Conservation (phyloP, 2,329 filamentous ascomycete genomes). For the Capronia coronata region DNA sequence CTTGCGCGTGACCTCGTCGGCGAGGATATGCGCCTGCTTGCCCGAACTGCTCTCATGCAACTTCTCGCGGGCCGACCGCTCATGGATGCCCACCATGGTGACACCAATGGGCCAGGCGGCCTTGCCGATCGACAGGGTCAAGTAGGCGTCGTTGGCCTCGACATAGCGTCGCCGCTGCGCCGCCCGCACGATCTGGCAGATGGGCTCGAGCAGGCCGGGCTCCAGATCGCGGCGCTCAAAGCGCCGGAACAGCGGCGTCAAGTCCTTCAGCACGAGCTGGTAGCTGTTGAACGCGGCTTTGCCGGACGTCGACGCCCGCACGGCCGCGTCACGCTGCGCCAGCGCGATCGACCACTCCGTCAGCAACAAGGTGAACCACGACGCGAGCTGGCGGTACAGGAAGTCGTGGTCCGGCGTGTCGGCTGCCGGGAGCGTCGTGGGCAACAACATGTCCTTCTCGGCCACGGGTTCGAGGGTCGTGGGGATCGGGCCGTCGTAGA, state of each 20-base stretch:
- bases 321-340: constrained; percentile 49
- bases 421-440: constrained; percentile 53
- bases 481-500: constrained; percentile 71
- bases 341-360: constrained; percentile 78
- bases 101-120: constrained; percentile 98
- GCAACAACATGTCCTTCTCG: constrained; percentile 83
- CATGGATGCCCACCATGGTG: constrained; percentile 99
- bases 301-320: constrained; percentile 68
- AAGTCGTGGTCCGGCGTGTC: constrained; percentile 62
- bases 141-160: constrained; percentile 91
- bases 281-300: constrained; percentile 78
- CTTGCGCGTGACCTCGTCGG: constrained; percentile 90
- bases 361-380: constrained; percentile 95
- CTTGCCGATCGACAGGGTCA: constrained; percentile 88
- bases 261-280: constrained; percentile 78
- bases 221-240: constrained; percentile 75
- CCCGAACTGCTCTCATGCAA: constrained; percentile 69
- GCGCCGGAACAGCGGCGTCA: constrained; percentile 82
- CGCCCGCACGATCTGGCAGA: constrained; percentile 85
- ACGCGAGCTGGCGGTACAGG: constrained; percentile 79
- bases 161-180: constrained; percentile 90
- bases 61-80: constrained; percentile 91
- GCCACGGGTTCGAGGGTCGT: constrained; percentile 73
- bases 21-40: constrained; percentile 89
- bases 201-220: constrained; percentile 68